Evolutionary conservation across 345 rosid species (phyloP).

Genomic region (Sonneratia alba): DNA sequence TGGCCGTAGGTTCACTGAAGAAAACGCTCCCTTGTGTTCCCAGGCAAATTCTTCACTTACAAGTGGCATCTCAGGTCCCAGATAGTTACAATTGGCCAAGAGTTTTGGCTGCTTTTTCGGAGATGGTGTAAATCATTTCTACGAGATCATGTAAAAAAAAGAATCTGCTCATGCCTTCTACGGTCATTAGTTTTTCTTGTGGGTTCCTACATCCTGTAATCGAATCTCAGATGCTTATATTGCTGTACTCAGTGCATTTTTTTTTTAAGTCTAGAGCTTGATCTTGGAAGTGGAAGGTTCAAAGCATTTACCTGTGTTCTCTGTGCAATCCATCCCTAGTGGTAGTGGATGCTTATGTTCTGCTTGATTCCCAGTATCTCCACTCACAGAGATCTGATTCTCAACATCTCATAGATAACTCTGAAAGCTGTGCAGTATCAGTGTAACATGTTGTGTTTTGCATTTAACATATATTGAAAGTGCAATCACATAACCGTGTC

Average conservation of each 20-base stretch:
- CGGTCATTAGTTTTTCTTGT: not conserved
- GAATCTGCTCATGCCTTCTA: not conserved
- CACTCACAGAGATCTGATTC: too few species aligned
- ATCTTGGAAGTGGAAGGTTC: not conserved
- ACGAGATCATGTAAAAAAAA: not conserved
- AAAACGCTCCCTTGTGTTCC: slow-evolving; percentile 19
- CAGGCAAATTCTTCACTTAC: slow-evolving; percentile 25
- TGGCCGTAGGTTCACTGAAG: slow-evolving; percentile 50
- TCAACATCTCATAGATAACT: too few species aligned
- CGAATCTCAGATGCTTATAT: slow-evolving; percentile 18
- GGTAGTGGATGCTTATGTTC: too few species aligned
- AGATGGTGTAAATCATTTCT: slow-evolving; percentile 2
- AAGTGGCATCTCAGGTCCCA: slow-evolving; percentile 63
- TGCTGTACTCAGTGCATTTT: slow-evolving; percentile 15
- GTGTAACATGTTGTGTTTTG: too few species aligned
- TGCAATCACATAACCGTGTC: too few species aligned
- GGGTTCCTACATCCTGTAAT: not conserved
- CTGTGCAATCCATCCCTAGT: too few species aligned
- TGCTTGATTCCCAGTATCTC: not conserved
- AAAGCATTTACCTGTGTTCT: too few species aligned
- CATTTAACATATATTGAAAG: too few species aligned
- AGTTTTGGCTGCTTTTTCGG: not conserved
- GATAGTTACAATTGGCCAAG: slow-evolving; percentile 20
- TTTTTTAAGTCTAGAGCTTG: slow-evolving; percentile 12
- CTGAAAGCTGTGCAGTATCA: too few species aligned